Evolutionary conservation across 2,329 filamentous ascomycete species (phyloP).

Genomic region (Monosporascus sp.): DNA sequence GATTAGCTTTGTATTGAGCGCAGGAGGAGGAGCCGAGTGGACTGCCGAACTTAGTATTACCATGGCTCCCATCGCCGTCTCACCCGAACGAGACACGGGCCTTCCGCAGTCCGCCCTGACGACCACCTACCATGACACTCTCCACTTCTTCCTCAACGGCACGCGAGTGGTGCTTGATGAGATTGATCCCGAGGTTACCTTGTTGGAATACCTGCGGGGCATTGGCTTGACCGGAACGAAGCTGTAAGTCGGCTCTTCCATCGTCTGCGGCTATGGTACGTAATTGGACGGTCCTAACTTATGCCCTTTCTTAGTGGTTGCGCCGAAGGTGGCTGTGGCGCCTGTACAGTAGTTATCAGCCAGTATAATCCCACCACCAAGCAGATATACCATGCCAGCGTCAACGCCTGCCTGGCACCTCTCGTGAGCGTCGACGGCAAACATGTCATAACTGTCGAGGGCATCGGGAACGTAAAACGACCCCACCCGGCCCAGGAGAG

Average conservation of each 20-base stretch:
- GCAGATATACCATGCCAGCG: constrained; percentile 90
- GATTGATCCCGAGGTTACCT: constrained; percentile 84
- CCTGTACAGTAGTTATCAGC: constrained; percentile 91
- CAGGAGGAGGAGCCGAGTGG: background rate
- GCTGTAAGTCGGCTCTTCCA: constrained; percentile 43
- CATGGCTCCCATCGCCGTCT: constrained; percentile 55
- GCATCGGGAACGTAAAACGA: constrained; percentile 80
- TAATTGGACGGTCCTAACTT: background rate
- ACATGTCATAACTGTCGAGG: constrained; percentile 96
- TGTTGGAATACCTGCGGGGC: constrained; percentile 88
- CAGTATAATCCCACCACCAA: constrained; percentile 91
- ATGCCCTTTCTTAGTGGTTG: constrained; percentile 58
- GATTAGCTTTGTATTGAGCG: background rate
- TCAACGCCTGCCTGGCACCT: constrained; percentile 93
- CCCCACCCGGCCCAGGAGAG: constrained; percentile 90
- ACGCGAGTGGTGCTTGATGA: constrained; percentile 81
- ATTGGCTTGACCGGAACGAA: constrained; percentile 95
- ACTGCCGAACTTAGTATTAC: background rate
- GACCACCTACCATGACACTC: constrained; percentile 74
- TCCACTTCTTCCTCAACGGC: constrained; percentile 92
- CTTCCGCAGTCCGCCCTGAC: constrained; percentile 52
- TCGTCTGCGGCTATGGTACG: background rate
- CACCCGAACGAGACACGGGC: constrained; percentile 37
- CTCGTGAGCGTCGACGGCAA: constrained; percentile 93
- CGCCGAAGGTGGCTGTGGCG: constrained; percentile 92